These are phyloP conservation scores for Didymella pomorum DNA, from an alignment of 2,329 filamentous ascomycete species.

Conservation along the genomic window DNA sequence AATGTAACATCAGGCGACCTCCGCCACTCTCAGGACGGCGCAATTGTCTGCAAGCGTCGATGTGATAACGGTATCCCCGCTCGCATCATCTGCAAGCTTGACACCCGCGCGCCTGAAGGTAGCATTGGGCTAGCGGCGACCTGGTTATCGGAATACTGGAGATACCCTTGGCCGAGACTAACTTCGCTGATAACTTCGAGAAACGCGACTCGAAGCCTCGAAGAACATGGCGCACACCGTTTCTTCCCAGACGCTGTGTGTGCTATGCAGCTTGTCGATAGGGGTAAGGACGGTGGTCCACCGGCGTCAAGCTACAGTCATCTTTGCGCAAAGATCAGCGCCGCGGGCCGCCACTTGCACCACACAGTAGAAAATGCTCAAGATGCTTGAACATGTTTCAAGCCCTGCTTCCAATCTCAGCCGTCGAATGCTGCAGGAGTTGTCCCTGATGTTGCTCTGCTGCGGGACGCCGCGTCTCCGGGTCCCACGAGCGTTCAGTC, in stretches of 20 bases:
- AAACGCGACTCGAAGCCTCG: conserved; percentile 23
- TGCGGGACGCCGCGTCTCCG: conserved; percentile 5
- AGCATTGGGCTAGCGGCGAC: conserved; percentile 30
- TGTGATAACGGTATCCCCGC: conserved; percentile 29
- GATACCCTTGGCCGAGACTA: conserved; percentile 11
- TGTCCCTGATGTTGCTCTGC: not conserved
- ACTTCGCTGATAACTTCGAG: conserved; percentile 28
- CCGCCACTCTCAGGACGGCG: conserved; percentile 27
- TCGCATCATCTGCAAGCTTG: conserved; percentile 25
- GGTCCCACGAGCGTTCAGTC: conserved; percentile 9
- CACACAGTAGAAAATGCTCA: conserved; percentile 9
- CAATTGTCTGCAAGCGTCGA: conserved; percentile 27
- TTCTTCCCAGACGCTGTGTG: conserved; percentile 23
- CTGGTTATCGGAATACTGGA: conserved; percentile 37
- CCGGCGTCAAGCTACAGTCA: conserved; percentile 21
- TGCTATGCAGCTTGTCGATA: conserved; percentile 24
- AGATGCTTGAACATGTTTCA: conserved; percentile 2
- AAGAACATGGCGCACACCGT: conserved; percentile 24
- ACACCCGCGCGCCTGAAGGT: conserved; percentile 25
- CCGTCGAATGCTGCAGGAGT: conserved; percentile 1
- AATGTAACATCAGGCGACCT: conserved; percentile 34
- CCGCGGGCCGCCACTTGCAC: conserved; percentile 19
- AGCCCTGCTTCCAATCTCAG: not conserved
- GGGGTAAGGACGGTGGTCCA: conserved; percentile 21
- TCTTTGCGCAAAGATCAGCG: conserved; percentile 26